Conservation (phyloP, 306 rosid genomes). For the Dicorynia guianensis region DNA sequence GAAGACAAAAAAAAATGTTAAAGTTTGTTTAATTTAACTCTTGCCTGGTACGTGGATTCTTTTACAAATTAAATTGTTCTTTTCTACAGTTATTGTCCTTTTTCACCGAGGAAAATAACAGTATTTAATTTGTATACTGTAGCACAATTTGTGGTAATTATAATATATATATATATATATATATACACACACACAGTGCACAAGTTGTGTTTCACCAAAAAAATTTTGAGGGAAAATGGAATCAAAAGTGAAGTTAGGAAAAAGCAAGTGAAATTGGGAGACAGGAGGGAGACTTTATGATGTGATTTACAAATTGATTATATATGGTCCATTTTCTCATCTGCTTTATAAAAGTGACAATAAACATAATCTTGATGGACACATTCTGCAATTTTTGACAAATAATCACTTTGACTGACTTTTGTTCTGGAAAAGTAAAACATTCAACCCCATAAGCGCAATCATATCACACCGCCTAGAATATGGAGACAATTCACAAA, state of each 20-base stretch:
- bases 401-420: slow-evolving; percentile 60
- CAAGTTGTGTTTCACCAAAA: too few relatives aligned
- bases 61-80: too few relatives aligned
- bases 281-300: slow-evolving; percentile 42
- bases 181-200: too few relatives aligned
- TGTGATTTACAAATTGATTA: slow-evolving; percentile 43
- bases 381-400: slow-evolving; percentile 60
- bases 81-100: too few relatives aligned
- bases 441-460: slow-evolving; percentile 53
- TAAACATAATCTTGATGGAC: slow-evolving; percentile 37
- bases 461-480: slow-evolving; percentile 52
- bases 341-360: slow-evolving; percentile 43
- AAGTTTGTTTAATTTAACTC: too few relatives aligned
- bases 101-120: too few relatives aligned
- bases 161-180: too few relatives aligned
- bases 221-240: slow-evolving; percentile 6
- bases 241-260: not conserved
- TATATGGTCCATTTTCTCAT: slow-evolving; percentile 39
- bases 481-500: slow-evolving; percentile 37
- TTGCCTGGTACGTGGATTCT: too few relatives aligned
- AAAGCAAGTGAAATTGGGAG: slow-evolving; percentile 20
- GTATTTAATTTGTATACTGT: too few relatives aligned
- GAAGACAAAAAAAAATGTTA: too few relatives aligned
- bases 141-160: too few relatives aligned
- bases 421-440: slow-evolving; percentile 55